A percentile compares a stretch with the other conserved stretches of the same genome.
Conservation (phyloP, 2,329 filamentous ascomycete genomes). For the Alternaria incomplexa region DNA sequence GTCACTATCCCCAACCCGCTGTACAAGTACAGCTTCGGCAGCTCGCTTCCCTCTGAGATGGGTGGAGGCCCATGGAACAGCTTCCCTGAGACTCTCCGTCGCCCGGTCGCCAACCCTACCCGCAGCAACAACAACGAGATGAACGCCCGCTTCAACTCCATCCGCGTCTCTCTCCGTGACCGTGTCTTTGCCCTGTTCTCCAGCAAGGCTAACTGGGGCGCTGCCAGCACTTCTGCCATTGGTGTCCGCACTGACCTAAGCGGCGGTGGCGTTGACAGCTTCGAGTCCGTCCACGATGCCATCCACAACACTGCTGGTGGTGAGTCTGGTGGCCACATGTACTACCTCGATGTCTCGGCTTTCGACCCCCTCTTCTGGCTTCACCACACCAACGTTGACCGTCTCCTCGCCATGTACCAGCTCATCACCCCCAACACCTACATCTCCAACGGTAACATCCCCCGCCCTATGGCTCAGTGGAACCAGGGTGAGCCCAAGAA, state of each 20-base stretch:
- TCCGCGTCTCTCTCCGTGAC: slow-evolving; percentile 43
- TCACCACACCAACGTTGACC: slow-evolving; percentile 49
- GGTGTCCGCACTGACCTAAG: slow-evolving; percentile 40
- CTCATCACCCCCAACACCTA: slow-evolving; percentile 72
- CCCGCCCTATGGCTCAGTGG: slow-evolving; percentile 44
- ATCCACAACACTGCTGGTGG: slow-evolving; percentile 45
- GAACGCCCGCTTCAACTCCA: slow-evolving; percentile 33
- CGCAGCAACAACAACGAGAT: slow-evolving; percentile 49
- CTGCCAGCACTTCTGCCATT: slow-evolving; percentile 36
- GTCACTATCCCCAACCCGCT: slow-evolving; percentile 54
- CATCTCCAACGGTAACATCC: slow-evolving; percentile 56
- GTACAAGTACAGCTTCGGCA: slow-evolving; percentile 52
- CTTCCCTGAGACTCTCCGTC: slow-evolving; percentile 40
- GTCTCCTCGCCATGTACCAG: slow-evolving; percentile 77
- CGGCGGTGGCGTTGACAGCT: slow-evolving; percentile 43
- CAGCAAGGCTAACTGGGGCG: slow-evolving; percentile 39
- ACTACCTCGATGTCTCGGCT: slow-evolving; percentile 73
- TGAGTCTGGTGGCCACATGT: slow-evolving; percentile 70
- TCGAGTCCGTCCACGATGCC: slow-evolving; percentile 45
- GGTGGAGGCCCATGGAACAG: slow-evolving; percentile 44
- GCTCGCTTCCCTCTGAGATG: slow-evolving; percentile 63
- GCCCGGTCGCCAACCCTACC: slow-evolving; percentile 39
- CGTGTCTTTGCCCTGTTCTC: slow-evolving; percentile 46
- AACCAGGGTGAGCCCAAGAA: slow-evolving; percentile 57
- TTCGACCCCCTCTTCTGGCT: slow-evolving; percentile 72